Evolutionary conservation across 306 rosid species (phyloP), one percentile per base, ranked within the genome.

Genomic region (Arachis stenosperma): DNA sequence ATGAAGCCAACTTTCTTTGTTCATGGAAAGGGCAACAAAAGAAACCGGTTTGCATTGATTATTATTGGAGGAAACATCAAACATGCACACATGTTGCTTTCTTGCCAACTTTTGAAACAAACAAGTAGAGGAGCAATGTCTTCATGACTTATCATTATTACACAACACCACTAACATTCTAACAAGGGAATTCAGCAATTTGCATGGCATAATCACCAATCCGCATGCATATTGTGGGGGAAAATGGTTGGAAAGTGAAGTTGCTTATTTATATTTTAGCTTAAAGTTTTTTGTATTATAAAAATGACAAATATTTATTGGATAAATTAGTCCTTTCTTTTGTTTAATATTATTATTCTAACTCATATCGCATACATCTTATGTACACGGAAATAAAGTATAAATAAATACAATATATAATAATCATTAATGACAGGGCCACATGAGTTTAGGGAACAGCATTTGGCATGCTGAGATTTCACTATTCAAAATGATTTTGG

Each of bases 101-200:
- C 51, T 8, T 29, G 66, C 39, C 22, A 52, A 50, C 62, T 53
- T 69, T 46, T 29, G 33, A 59, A 77, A 42, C 44, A 6, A 51
- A 41, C 27, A 22, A 22, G 29, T 8, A 52, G 14, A 2, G 67
- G 9, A 46, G 27, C 27, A 33, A 47, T 42, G 76, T 53, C 30
- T 53, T 69, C 59, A 14, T 69, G 30, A 50, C 65, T 41, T 13
- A 58, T 76, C 46, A n/a, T 61, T 55, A 37, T 67, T 67, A 33
- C 17, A 67, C 51, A 13, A 69, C 14, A 50, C 65, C 22, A 61
- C 43, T 6, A 6, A 15, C 17, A 15, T 15, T 15, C 17, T 15
- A 15, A 47, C 27, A 3, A 12, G 74, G 40, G 22, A 17, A 47
- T 71, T 58, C 15, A 33, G n/a, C 46, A 47, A 7, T 29, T 30